Base-by-base conservation (phyloP, 2,329 filamentous ascomycete species). In the Neocucurbitaria cava region DNA sequence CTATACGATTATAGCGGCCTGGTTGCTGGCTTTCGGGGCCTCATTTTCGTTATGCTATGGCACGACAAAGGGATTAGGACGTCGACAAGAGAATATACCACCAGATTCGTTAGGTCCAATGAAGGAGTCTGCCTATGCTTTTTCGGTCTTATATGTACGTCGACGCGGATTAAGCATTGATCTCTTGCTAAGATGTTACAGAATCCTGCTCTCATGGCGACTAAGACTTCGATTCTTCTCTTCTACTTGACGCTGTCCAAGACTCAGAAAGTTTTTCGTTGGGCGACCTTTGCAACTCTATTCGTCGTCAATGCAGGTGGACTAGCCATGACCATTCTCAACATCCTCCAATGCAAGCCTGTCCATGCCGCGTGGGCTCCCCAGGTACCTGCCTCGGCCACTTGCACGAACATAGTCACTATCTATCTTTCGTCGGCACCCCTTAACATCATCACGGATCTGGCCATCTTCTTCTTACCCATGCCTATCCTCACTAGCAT, bases 161-260 rank as follows among this genome's bases (percentile, higher is more conserved):
- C 11, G 28, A 23, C 4, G 44, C 49, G 31, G 35, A 20, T 38
- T 56, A 20, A 28, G 21, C 5, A 44, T 15, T 45, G 36, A 46
- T 41, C 13, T 47, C 31, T 10, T 44, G 45, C 56, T 73, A 49
- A 71, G 40, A 60, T 53, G 47, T 46, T 31, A n/a, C 66, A 93
- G 87, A 96, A 96, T 70, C 92, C 92, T 11, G 89, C 91, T 3
- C 81, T 96, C 51, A 96, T 96, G 91, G 87, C 89, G 2, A 92
- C 91, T 46, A 97, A 97, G 77, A 92, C 91, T 0, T 96, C 92
- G n/a, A 91, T 97, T 65, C 82, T 97, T 53, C 83, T 95, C 48
- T 97, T 97, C 76, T 97, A 96, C 77, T 82, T 97, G 45, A 88
- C 89, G 36, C 82, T 97, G 43, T 90, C 91, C 23, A 89, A 88